Conservation (phyloP, 192 early-diverging fungal genomes). For the Linnemannia zychae region DNA sequence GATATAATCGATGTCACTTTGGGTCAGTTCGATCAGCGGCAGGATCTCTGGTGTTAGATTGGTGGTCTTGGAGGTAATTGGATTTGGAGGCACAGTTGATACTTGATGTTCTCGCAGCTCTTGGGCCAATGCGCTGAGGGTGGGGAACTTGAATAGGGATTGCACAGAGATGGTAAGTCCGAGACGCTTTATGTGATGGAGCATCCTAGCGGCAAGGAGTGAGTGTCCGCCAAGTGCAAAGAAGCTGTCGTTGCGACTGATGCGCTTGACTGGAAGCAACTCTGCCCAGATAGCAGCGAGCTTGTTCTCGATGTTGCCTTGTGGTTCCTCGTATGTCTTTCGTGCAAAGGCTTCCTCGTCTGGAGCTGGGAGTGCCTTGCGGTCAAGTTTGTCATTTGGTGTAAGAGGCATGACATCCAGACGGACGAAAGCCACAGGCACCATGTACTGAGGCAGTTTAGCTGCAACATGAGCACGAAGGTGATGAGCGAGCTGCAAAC, state of each 20-base stretch:
- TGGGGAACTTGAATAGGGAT: not conserved
- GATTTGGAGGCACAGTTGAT: not conserved
- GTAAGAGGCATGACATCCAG: conserved; percentile 45
- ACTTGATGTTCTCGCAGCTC: not conserved
- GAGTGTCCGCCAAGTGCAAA: conserved; percentile 41
- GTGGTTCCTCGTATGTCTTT: conserved; percentile 17
- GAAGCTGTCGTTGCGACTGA: conserved; percentile 25
- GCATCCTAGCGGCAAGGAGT: conserved; percentile 9
- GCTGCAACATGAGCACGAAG: conserved; percentile 65
- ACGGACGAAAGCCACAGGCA: conserved; percentile 61
- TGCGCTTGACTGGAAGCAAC: conserved; percentile 10
- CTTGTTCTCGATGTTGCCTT: conserved; percentile 19
- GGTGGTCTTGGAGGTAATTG: not conserved
- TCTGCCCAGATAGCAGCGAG: conserved; percentile 10
- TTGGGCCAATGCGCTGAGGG: conserved; percentile 1
- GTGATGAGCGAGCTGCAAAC: conserved; percentile 9
- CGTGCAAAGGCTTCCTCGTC: conserved; percentile 6
- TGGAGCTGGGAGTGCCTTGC: conserved; percentile 46
- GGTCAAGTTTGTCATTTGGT: conserved; percentile 47
- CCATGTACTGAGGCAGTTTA: conserved; percentile 74
- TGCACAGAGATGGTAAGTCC: conserved; percentile 3
- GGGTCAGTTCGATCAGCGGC: not conserved
- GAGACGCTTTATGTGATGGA: not conserved
- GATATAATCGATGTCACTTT: conserved; percentile 15
- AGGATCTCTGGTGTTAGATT: conserved; percentile 13